Conservation (phyloP, 1,284 basidiomycete species). For the Rhodotorula sp. region DNA sequence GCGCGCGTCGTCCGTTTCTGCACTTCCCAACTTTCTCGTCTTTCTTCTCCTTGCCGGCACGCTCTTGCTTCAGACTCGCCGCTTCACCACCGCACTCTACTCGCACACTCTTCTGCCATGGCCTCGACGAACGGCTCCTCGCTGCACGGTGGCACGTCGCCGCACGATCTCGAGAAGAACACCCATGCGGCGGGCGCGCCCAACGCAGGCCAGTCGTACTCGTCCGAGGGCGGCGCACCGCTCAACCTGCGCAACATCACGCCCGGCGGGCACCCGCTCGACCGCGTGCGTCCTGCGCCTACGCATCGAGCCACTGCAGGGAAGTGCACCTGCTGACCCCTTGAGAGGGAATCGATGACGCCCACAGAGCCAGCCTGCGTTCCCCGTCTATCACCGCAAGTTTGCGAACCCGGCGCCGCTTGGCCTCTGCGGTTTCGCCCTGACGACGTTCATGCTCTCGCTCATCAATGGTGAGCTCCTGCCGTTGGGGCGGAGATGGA, state of each 20-base stretch:
- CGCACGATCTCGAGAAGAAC: too few relatives aligned
- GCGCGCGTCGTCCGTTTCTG: too few relatives aligned
- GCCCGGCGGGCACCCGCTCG: constrained; percentile 30
- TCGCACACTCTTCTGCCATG: too few relatives aligned
- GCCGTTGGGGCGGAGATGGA: background rate
- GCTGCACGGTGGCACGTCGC: too few relatives aligned
- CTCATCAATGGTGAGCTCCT: constrained; percentile 26
- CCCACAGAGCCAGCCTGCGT: constrained; percentile 15
- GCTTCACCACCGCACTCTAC: too few relatives aligned
- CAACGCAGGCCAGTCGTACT: constrained; percentile 3
- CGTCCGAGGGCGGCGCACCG: constrained; percentile 30
- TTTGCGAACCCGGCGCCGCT: constrained; percentile 60
- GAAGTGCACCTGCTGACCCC: background rate
- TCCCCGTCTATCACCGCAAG: constrained; percentile 41
- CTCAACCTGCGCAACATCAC: constrained; percentile 28
- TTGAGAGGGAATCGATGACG: too few relatives aligned
- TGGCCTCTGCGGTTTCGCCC: constrained; percentile 46
- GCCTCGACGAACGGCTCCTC: too few relatives aligned
- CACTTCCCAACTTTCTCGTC: too few relatives aligned
- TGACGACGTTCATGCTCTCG: constrained; percentile 37
- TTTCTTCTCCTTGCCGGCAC: too few relatives aligned
- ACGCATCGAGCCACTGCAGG: background rate
- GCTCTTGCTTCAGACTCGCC: too few relatives aligned
- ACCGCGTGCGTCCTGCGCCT: constrained; percentile 4
- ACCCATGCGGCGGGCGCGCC: too few relatives aligned